phyloP scores from a whole-genome alignment of 164 flowering plant species.

The Magnolia changhungtana region DNA sequence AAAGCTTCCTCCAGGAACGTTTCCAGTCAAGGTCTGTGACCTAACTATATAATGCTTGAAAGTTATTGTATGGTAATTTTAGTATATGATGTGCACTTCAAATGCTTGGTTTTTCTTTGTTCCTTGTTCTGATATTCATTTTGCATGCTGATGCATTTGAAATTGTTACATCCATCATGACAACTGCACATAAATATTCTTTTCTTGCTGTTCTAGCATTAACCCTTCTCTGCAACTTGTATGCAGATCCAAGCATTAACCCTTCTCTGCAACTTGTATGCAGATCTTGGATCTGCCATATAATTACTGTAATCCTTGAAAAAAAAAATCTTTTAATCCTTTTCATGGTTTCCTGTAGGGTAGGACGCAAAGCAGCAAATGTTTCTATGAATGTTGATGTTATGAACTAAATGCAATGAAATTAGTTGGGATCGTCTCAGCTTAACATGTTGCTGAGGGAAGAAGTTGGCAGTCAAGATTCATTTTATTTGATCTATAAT shows the following conservation, averaged over 20 bases:
- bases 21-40: conserved; percentile 79
- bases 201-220: background rate
- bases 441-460: too few relatives aligned
- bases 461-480: too few relatives aligned
- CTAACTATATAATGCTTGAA: background rate
- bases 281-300: too few relatives aligned
- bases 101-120: background rate
- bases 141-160: background rate
- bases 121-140: background rate
- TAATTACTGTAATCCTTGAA: too few relatives aligned
- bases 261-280: background rate
- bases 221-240: background rate
- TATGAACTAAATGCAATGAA: too few relatives aligned
- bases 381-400: background rate
- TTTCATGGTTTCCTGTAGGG: background rate
- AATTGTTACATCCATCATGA: background rate
- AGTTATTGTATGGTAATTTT: too few relatives aligned
- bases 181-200: background rate
- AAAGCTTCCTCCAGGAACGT: conserved; percentile 89
- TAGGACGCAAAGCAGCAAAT: background rate
- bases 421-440: too few relatives aligned
- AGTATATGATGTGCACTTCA: background rate
- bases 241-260: background rate
- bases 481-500: too few relatives aligned
- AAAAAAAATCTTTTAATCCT: background rate